These are phyloP conservation scores for Trypethelium eluteriae DNA, from an alignment of 495 filamentous ascomycete genomes.

Conservation along the genomic window DNA sequence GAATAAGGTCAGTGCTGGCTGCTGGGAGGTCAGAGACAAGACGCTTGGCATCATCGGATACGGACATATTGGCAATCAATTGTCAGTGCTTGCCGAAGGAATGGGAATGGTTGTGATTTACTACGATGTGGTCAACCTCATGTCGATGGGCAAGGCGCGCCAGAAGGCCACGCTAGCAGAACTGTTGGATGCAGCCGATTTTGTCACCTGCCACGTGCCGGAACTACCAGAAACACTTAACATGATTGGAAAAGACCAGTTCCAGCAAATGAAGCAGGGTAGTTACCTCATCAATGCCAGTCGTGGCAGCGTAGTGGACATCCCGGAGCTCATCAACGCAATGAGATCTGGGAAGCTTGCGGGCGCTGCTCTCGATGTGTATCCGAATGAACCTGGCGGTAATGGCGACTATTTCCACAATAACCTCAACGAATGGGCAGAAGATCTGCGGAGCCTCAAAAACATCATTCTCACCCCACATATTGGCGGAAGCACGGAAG, in stretches of 20 bases:
- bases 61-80: conserved; percentile 93
- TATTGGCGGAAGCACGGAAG: conserved; percentile 95
- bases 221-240: conserved; percentile 85
- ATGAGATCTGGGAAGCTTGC: conserved; percentile 84
- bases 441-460: conserved; percentile 74
- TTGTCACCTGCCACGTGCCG: conserved; percentile 89
- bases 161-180: conserved; percentile 72
- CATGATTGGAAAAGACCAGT: conserved; percentile 69
- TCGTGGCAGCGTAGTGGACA: conserved; percentile 89
- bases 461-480: conserved; percentile 95
- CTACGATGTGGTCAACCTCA: conserved; percentile 86
- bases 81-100: conserved; percentile 90
- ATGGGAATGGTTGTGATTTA: conserved; percentile 98
- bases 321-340: conserved; percentile 81
- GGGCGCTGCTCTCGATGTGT: conserved; percentile 93
- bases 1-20: conserved; percentile 94
- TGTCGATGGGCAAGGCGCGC: conserved; percentile 79
- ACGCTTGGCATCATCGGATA: conserved; percentile 95
- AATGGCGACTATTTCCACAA: conserved; percentile 93
- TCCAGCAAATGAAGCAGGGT: conserved; percentile 83
- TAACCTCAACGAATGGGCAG: conserved; percentile 76
- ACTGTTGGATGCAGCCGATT: conserved; percentile 75
- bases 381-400: conserved; percentile 82
- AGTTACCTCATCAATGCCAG: conserved; percentile 94
- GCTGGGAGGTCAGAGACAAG: conserved; percentile 98